Conservation (phyloP, 495 filamentous ascomycete genomes). For the Xylaria venustula region DNA sequence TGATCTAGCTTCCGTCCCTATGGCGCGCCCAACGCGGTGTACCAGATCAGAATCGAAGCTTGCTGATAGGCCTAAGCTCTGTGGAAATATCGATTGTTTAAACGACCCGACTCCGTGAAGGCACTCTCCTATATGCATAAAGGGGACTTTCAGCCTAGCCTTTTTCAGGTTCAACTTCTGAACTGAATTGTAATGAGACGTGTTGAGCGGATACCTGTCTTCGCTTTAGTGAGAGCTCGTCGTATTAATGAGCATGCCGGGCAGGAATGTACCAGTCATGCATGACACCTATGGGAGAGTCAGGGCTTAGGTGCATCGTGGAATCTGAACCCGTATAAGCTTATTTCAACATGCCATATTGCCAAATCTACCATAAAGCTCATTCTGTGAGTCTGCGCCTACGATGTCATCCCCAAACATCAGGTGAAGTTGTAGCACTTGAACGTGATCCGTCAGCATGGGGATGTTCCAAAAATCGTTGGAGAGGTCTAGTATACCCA, state of each 20-base stretch:
- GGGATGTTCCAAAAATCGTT: neutral
- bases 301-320: constrained; percentile 33
- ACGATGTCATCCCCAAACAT: constrained; percentile 45
- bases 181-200: constrained; percentile 36
- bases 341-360: neutral
- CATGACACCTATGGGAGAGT: constrained; percentile 31
- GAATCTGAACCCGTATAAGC: constrained; percentile 23
- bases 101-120: constrained; percentile 42
- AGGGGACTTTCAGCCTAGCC: constrained; percentile 32
- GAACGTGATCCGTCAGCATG: neutral
- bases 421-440: constrained; percentile 40
- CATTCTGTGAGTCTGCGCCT: constrained; percentile 39
- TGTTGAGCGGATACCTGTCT: constrained; percentile 36
- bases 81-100: constrained; percentile 43
- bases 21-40: constrained; percentile 34
- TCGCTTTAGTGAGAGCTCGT: neutral
- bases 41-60: constrained; percentile 40
- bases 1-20: constrained; percentile 38
- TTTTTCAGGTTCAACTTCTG: constrained; percentile 34
- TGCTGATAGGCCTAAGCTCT: constrained; percentile 36
- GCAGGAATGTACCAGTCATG: constrained; percentile 25
- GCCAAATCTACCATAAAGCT: constrained; percentile 32
- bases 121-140: constrained; percentile 40
- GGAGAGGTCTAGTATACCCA: constrained; percentile 19
- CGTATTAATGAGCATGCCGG: neutral